Conservation (phyloP, 2,329 filamentous ascomycete species). For the Aphanoascus verrucosus region DNA sequence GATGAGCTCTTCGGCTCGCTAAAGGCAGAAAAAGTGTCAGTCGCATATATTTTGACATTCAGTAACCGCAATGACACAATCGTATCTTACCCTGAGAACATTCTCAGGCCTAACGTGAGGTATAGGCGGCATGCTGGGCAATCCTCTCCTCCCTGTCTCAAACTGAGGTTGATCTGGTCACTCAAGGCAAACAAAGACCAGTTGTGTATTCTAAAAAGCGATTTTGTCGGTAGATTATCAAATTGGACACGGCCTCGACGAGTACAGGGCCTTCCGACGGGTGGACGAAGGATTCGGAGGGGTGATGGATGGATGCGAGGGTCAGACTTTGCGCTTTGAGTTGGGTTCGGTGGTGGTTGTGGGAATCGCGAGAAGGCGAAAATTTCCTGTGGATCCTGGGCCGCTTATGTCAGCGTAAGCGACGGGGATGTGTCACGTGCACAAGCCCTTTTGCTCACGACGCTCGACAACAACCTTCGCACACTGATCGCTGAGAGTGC, state of each 20-base stretch:
- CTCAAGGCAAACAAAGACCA: neutral
- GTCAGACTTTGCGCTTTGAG: conserved; percentile 9
- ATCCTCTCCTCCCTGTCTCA: conserved; percentile 20
- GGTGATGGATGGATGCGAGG: neutral
- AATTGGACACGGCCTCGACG: neutral
- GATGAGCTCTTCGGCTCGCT: conserved; percentile 95
- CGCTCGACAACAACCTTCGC: neutral
- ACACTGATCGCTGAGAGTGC: neutral
- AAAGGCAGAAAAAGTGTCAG: conserved; percentile 15
- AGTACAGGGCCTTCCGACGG: conserved; percentile 2
- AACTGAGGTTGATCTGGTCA: neutral
- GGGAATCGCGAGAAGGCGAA: conserved; percentile 15
- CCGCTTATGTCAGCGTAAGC: conserved; percentile 11
- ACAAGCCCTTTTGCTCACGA: neutral
- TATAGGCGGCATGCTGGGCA: conserved; percentile 72
- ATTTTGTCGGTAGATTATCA: no score
- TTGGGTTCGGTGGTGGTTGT: conserved; percentile 8
- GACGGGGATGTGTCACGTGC: conserved; percentile 7
- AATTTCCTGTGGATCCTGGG: conserved; percentile 16
- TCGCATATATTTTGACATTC: conserved; percentile 14
- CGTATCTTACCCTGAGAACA: conserved; percentile 63
- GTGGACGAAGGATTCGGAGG: neutral
- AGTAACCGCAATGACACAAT: neutral
- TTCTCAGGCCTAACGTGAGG: conserved; percentile 98
- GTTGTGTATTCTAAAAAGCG: neutral